Evolutionary conservation across 768 basidiomycete genomes (phyloP), one percentile per base, ranked within the genome.

Genomic region (Lepiota venenata): DNA sequence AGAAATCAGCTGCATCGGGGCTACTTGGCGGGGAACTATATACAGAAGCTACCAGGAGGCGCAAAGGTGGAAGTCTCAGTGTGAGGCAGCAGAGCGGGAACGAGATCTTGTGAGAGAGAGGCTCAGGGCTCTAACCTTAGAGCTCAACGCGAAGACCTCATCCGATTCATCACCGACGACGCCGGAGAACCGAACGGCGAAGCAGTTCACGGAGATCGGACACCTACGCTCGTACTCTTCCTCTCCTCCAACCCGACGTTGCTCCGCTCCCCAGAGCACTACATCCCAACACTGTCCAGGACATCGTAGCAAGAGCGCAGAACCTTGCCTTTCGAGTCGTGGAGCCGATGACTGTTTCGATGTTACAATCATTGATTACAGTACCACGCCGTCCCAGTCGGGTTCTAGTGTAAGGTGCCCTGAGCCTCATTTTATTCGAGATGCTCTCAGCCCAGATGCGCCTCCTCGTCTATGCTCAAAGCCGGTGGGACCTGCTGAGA

Each of bases 301-400:
- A 2, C 27, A 43, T 11, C 43, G 51, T 10, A 38, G 35, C 35
- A 52, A 45, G 51, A 52, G 43, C 37, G 43, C 51, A 9, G 51
- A 52, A 2, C 51, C 51, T 38, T 37, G 14, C 25, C n/a, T 52
- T 14, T 42, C 43, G 9, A 10, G 42, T 10, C 51, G 43, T 25
- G 36, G 35, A 11, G 16, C 14, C 9, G 29, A 52, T 16, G 51
- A 52, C 11, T 45, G 35, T 45, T 52, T 52, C 36, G 51, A 52
- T 22, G 43, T 52, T 2, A 45, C 51, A 16, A 25, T 29, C 32
- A 36, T 45, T 10, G 51, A 12, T 22, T 40, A 11, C 10, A 32
- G 37, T n/a, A 21, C 51, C 29, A 16, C 45, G 16, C 43, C 43
- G 14, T 37, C 15, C 10, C 43, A 35, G 11, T 11, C 21, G 12